Base-by-base conservation (phyloP, 805 yeast genomes). In the Starmerella etchellsii region DNA sequence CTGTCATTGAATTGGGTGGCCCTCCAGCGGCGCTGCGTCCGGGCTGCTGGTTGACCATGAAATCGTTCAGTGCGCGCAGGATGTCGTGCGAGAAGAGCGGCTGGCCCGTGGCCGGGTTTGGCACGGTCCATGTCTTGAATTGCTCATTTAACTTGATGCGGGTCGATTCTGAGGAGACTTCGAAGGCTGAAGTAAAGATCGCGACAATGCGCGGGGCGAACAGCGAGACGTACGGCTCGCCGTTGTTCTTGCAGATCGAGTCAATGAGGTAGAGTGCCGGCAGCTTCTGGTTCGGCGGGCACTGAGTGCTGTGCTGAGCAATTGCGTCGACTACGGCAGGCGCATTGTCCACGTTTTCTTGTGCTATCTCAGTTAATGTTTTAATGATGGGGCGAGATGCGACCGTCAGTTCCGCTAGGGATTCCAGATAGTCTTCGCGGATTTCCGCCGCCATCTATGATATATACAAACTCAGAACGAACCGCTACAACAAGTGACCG, bases 311-410 rank as follows among this genome's bases (percentile, higher is more conserved):
- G 58, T 95, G 72, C 39, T 68, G 68, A 50, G 78, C 83, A 40
- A 91, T 73, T 14, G 85, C 82, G 40, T 73, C 72, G 15, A 81
- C 73, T 32, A 91, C 81, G 36, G 78, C 81, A 39, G 74, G 73
- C 8, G 96, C 95, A 40, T 72, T 74, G 34, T 72, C 71, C 18
- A 75, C 70, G 57, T 84, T 83, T 56, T 91, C 97, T 51, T 74
- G 81, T 2, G 98, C 97, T 40, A 85, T 72, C 31, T 73, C 69
- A 8, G 97, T 91, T 53, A 87, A 68, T 33, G 76, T 80, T 30
- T 81, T 78, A 45, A 91, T 91, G 40, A 87, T 81, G 10, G 96
- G 96, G 44, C 84, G 69, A 7, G 95, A 83, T 59, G 85, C 87
- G 63, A 80, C 79, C 3, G 94, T 83, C 45, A 91, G 67, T 43